Base-by-base conservation (phyloP, 2,329 filamentous ascomycete genomes). In the Fusarium citri region DNA sequence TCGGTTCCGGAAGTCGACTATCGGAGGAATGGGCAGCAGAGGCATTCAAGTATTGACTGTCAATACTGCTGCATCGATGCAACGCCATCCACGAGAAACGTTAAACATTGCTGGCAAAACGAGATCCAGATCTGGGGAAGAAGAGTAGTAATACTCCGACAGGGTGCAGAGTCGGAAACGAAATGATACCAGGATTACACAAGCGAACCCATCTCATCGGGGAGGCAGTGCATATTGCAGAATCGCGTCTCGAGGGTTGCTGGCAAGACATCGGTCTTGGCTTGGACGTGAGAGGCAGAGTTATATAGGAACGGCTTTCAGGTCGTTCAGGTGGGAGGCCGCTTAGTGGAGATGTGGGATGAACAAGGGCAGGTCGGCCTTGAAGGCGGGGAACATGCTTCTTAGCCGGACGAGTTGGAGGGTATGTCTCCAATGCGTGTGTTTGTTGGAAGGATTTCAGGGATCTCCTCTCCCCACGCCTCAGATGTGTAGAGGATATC, bases 301-400 rank as follows among this genome's bases (percentile, higher is more conserved):
- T 41, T 66, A 61, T 66, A 66, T 61, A 46, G 47, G 34, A 48
- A 48, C n/a, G n/a, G 49, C 16, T 47, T 46, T 61, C 48, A 34
- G 45, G 51, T 61, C 22, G 50, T 26, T 48, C 45, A 40, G 45
- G 53, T 55, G 50, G 50, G 68, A 70, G 68, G 68, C 68, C 68
- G 57, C 51, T 45, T 30, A 54, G 68, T 56, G 41, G 68, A 70
- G 55, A 60, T 42, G 16, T 46, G 40, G 40, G 28, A 28, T 53
- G n/a, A 55, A 15, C 41, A 68, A 63, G 34, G 56, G 28, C 51
- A 53, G 20, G 9, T 20, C 22, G 28, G 53, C 37, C 50, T 40
- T 45, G 53, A 30, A 59, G 55, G 64, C 49, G 45, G 43, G 68
- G 59, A 43, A 46, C 31, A 59, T 59, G 60, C 41, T 30, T 25